Conservation (phyloP, 768 basidiomycete genomes). For the Tylopilus balloui region DNA sequence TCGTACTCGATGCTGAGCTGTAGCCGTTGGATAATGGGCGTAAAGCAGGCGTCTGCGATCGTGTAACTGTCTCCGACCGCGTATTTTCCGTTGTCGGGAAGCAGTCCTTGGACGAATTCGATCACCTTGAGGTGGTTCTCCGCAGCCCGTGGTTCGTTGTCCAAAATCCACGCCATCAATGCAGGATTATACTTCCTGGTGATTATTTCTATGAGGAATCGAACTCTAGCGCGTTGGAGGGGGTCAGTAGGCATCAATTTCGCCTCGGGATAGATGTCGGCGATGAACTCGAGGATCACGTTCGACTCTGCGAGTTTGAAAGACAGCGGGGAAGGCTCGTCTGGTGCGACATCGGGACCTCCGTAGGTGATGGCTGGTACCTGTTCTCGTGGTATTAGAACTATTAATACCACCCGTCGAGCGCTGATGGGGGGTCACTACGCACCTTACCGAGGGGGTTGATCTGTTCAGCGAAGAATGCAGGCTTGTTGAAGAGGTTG, state of each 20-base stretch:
- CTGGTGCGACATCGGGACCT: slow-evolving; percentile 48
- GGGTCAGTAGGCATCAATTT: slow-evolving; percentile 49
- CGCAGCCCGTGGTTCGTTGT: slow-evolving; percentile 37
- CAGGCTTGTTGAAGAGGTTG: slow-evolving; percentile 57
- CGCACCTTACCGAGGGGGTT: slow-evolving; percentile 62
- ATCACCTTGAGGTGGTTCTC: slow-evolving; percentile 35
- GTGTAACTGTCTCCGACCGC: slow-evolving; percentile 43
- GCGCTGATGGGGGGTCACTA: background rate
- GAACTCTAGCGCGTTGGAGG: slow-evolving; percentile 48
- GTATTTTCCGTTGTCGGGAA: slow-evolving; percentile 41
- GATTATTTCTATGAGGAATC: slow-evolving; percentile 56
- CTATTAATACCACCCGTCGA: background rate
- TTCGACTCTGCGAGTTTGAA: slow-evolving; percentile 60
- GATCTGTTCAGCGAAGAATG: slow-evolving; percentile 57
- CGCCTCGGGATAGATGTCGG: slow-evolving; percentile 47
- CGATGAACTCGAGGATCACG: slow-evolving; percentile 60
- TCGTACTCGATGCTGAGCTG: slow-evolving; percentile 43
- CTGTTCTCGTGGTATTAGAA: background rate
- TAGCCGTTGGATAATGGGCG: slow-evolving; percentile 52
- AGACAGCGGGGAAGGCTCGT: slow-evolving; percentile 53
- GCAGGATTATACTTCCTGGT: slow-evolving; percentile 40
- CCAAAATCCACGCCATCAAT: slow-evolving; percentile 32
- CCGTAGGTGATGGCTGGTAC: slow-evolving; percentile 58
- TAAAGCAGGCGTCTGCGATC: slow-evolving; percentile 55
- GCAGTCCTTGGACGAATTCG: slow-evolving; percentile 44